Evolutionary conservation across 2,329 filamentous ascomycete genomes (phyloP), one percentile per base, ranked within the genome.

Genomic region (Fusarium staphyleae): DNA sequence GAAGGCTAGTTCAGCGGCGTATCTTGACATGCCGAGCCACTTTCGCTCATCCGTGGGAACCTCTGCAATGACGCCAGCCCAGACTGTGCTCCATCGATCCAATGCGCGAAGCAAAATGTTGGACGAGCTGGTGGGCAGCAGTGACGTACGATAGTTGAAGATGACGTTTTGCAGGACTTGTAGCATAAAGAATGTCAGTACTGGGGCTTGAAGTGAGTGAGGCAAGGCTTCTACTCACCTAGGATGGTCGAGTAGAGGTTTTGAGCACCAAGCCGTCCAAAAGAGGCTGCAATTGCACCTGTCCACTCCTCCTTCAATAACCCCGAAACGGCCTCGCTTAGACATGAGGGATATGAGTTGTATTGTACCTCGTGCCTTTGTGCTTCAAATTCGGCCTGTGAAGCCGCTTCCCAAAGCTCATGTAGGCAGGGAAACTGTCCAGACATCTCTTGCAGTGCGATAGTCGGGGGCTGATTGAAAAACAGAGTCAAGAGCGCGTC

Each of bases 51-150:
- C 55, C 1, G 4, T 5, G 0, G 44, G 28, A 3, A 60, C 14
- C 5, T 44, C 35, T 0, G 29, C 9, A 3, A 42, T 26, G 1
- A 55, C 52, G 5, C 22, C 9, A 0, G 2, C 1, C 61, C 61
- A 65, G 2, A 65, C 35, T 15, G 3, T 14, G 1, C 41, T 26
- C 62, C 62, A 65, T 15, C 62, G 58, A n/a, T 60, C 41, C 0
- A 65, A 11, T 2, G 48, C 49, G 3, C 44, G 35, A 0, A 58
- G 14, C 0, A 65, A 2, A 14, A 55, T 16, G 2, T 14, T 11
- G 2, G 16, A 26, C 10, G 42, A 40, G 1, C 26, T 37, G 1
- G 10, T 5, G 6, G 43, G 46, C 2, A 51, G 28, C 3, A 53
- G 14, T 1, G 57, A 46, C 5, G 39, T 48, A 4, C 50, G 61